These are phyloP conservation scores for Canavalia gladiata DNA, from an alignment of 306 rosid species.

Conservation along the genomic window DNA sequence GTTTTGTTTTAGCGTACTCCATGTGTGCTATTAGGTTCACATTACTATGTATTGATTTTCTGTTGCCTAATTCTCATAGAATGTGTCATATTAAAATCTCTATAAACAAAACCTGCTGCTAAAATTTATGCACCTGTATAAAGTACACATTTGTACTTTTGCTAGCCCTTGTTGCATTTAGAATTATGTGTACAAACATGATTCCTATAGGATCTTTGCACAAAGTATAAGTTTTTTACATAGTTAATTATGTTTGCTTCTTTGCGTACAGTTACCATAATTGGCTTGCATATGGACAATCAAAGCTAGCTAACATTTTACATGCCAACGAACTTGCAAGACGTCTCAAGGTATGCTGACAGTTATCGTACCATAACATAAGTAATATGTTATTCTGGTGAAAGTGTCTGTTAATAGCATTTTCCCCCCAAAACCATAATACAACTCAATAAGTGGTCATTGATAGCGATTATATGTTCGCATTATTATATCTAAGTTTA, in stretches of 20 bases:
- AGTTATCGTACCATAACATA: not conserved
- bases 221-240: not conserved
- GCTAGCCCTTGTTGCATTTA: not conserved
- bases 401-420: too few species aligned
- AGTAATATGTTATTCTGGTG: too few species aligned
- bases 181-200: not conserved
- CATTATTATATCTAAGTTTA: too few species aligned
- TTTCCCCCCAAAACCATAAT: too few species aligned
- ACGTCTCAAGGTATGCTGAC: constrained; percentile 56
- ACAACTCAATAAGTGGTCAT: too few species aligned
- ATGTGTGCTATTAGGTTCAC: not conserved
- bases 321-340: constrained; percentile 78
- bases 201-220: not conserved
- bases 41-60: too few species aligned
- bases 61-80: not conserved
- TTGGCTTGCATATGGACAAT: constrained; percentile 69
- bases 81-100: not conserved
- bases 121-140: not conserved
- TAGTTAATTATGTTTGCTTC: not conserved
- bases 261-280: constrained; percentile 58
- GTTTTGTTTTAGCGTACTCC: too few species aligned
- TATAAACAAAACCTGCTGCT: not conserved
- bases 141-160: not conserved
- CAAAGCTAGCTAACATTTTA: constrained; percentile 76
- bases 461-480: too few species aligned